Evolutionary conservation across 768 basidiomycete genomes (phyloP).

Genomic region (Lentinula aciculospora): DNA sequence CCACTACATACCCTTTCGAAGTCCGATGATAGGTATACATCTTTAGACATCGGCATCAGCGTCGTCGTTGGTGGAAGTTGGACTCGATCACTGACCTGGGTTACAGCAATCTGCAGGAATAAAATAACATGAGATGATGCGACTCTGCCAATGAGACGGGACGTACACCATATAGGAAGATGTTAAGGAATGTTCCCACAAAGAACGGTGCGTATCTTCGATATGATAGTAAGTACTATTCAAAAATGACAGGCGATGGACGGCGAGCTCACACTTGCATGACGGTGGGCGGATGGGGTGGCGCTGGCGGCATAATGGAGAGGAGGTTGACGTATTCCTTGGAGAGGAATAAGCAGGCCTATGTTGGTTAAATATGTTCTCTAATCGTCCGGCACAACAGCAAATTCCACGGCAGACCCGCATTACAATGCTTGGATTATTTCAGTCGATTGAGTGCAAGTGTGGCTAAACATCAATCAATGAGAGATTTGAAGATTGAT

Average conservation of each 20-base stretch:
- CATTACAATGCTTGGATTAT: neutral
- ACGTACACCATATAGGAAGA: slow-evolving; percentile 7
- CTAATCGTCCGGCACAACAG: neutral
- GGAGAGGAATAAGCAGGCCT: neutral
- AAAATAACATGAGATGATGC: neutral
- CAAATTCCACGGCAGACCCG: neutral
- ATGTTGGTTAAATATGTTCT: neutral
- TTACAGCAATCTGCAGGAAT: neutral
- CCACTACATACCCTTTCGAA: neutral
- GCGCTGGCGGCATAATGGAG: slow-evolving; percentile 2
- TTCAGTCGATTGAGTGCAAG: too few species aligned
- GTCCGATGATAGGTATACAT: slow-evolving; percentile 4
- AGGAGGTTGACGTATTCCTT: too few species aligned
- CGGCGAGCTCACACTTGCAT: neutral
- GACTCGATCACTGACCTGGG: neutral
- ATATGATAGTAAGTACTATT: neutral
- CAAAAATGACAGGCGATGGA: neutral
- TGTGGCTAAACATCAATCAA: too few species aligned
- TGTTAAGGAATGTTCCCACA: slow-evolving; percentile 5
- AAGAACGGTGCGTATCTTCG: slow-evolving; percentile 5
- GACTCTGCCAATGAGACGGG: neutral
- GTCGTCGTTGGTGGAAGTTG: neutral
- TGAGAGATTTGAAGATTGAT: too few species aligned
- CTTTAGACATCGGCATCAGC: neutral
- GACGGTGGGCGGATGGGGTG: slow-evolving; percentile 1